These are phyloP conservation scores for Penicillium fuscoglaucum DNA, from an alignment of 2,329 filamentous ascomycete species.

Conservation along the genomic window DNA sequence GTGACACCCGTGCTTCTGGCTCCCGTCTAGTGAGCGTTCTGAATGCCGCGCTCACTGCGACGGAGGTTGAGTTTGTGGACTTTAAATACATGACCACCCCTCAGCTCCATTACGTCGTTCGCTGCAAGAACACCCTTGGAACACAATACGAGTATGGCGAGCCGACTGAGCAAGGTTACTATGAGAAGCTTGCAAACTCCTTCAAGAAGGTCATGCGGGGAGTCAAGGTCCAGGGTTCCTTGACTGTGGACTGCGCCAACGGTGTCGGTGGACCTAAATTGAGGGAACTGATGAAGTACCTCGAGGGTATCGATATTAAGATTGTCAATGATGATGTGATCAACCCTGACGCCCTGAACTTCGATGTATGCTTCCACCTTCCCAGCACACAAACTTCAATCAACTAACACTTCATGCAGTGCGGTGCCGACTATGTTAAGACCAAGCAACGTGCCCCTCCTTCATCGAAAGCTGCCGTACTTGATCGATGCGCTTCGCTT, in stretches of 20 bases:
- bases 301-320: constrained; percentile 76
- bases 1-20: constrained; percentile 91
- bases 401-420: constrained; percentile 52
- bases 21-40: constrained; percentile 78
- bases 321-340: constrained; percentile 92
- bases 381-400: background rate
- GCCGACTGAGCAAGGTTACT: constrained; percentile 88
- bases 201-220: constrained; percentile 81
- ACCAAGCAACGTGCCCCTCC: constrained; percentile 90
- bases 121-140: constrained; percentile 89
- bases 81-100: constrained; percentile 92
- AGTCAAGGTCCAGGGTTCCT: constrained; percentile 68
- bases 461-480: constrained; percentile 71
- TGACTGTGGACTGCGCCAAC: constrained; percentile 94
- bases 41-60: constrained; percentile 74
- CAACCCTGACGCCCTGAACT: constrained; percentile 83
- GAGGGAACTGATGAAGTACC: constrained; percentile 77
- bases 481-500: constrained; percentile 82
- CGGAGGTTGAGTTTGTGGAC: constrained; percentile 73
- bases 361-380: constrained; percentile 62
- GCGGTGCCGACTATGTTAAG: constrained; percentile 96
- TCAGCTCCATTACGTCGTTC: constrained; percentile 95
- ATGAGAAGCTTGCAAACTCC: constrained; percentile 82
- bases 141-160: constrained; percentile 86
- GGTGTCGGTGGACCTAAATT: constrained; percentile 94